phyloP scores from a whole-genome alignment of 164 flowering plant species.

The Aristolochia contorta region DNA sequence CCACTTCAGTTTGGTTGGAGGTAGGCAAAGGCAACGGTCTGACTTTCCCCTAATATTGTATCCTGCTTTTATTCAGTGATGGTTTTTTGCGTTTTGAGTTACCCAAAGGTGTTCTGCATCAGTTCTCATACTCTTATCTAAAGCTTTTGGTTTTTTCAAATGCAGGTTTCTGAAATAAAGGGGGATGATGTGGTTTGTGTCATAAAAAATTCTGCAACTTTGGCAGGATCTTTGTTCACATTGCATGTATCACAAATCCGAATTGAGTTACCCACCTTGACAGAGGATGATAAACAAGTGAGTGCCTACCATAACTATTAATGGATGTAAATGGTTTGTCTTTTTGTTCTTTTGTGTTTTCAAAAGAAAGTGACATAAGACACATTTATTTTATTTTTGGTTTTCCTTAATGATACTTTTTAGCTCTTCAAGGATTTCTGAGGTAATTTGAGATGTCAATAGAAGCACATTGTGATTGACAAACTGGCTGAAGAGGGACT shows the following conservation, averaged over 20 bases:
- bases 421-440: too few relatives aligned
- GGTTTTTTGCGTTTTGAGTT: too few relatives aligned
- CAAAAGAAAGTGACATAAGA: too few relatives aligned
- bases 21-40: conserved; percentile 19
- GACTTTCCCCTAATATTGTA: too few relatives aligned
- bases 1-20: conserved; percentile 98
- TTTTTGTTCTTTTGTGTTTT: not conserved
- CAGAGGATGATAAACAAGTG: conserved; percentile 81
- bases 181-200: conserved; percentile 71
- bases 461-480: too few relatives aligned
- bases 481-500: too few relatives aligned
- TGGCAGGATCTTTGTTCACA: conserved; percentile 71
- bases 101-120: not conserved
- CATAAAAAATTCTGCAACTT: conserved; percentile 66
- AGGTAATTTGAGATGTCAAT: too few relatives aligned
- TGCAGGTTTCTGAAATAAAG: conserved; percentile 63
- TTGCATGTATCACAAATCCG: conserved; percentile 69
- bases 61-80: not conserved
- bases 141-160: conserved; percentile 4
- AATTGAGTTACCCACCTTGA: conserved; percentile 70
- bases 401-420: too few relatives aligned
- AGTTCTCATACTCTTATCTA: not conserved
- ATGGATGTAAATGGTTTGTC: not conserved
- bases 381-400: too few relatives aligned
- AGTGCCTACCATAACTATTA: not conserved